Evolutionary conservation across 176 grass and related monocot genomes (phyloP), one percentile per base, ranked within the genome.

Genomic region (Oryza meyeriana): DNA sequence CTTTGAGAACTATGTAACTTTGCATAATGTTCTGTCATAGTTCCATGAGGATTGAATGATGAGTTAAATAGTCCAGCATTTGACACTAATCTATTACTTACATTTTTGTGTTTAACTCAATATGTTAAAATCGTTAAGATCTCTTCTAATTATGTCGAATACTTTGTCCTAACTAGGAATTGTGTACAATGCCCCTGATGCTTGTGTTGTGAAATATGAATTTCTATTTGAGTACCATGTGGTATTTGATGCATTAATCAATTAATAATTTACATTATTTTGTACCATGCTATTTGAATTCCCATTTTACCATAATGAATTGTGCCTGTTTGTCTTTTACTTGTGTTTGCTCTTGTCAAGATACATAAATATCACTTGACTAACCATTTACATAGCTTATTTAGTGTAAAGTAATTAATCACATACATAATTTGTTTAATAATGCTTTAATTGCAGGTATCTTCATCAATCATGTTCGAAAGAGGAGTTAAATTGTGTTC

Each of bases 401-500:
- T 85, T 9, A 47, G 16, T 72, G 30, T 17, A 6, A 3, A 11
- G 48, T 72, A 30, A 7, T 27, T 36, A 35, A 31, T 48, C 25
- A 27, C 7, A 26, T 83, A 14, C 26, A 18, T 4, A 57, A 34
- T 31, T 52, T 30, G 4, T 12, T 80, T 58, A 80, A 14, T 3
- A 17, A 33, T 25, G 29, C 22, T 65, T 58, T 81, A 45, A 48
- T 66, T 86, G 30, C 66, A 97, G 94, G 94, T 93, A 75, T 93
- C 84, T 61, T 91, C 79, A 12, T 85, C 77, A 12, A 89, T 97
- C 55, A 87, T 85, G 78, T 97, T 87, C 62, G 76, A 87, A 52
- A 91, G 66, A 78, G 91, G 94, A 72, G 85, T 93, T 45, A 74
- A 13, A 73, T 87, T 50, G 8, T 97, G 94, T 82, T 84, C 93